A percentile compares a stretch with the other conserved stretches of the same genome.
Evolutionary conservation across 306 rosid species (phyloP).

Genomic region (Cucurbita pepo): DNA sequence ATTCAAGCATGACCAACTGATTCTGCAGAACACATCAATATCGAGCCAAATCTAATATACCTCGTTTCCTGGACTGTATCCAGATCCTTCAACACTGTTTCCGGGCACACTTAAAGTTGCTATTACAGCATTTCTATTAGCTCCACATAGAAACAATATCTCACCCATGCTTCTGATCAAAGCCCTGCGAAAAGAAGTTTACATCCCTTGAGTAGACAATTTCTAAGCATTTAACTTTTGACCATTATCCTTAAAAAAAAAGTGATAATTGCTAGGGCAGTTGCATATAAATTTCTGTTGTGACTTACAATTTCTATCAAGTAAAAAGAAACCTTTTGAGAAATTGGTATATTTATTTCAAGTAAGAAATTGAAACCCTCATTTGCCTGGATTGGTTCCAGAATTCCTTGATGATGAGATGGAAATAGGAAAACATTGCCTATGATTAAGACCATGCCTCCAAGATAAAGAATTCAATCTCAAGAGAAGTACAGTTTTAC

Average conservation of each 20-base stretch:
- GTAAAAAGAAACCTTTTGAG: not conserved
- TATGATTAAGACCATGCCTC: not conserved
- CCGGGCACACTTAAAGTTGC: constrained; percentile 52
- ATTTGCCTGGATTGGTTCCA: not conserved
- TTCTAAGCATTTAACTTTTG: constrained; percentile 3
- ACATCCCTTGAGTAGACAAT: not conserved
- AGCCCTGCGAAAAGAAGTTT: constrained; percentile 37
- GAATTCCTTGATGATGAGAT: not conserved
- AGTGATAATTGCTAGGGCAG: not conserved
- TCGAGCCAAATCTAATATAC: constrained; percentile 23
- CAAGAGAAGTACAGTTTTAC: not conserved
- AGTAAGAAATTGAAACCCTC: not conserved
- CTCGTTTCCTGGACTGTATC: constrained; percentile 41
- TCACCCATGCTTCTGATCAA: constrained; percentile 78
- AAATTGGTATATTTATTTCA: not conserved
- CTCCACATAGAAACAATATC: constrained; percentile 78
- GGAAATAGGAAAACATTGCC: not conserved
- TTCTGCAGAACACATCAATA: constrained; percentile 3
- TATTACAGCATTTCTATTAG: constrained; percentile 50
- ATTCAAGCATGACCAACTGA: constrained; percentile 9
- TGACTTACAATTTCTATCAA: not conserved
- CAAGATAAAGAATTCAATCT: not conserved
- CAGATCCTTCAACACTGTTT: constrained; percentile 22
- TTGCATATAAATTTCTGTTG: not conserved
- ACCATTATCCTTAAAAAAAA: not conserved